A percentile compares a stretch with the other conserved stretches of the same genome.
Conservation (phyloP, 2,329 filamentous ascomycete species). For the Sporothrix humicola region DNA sequence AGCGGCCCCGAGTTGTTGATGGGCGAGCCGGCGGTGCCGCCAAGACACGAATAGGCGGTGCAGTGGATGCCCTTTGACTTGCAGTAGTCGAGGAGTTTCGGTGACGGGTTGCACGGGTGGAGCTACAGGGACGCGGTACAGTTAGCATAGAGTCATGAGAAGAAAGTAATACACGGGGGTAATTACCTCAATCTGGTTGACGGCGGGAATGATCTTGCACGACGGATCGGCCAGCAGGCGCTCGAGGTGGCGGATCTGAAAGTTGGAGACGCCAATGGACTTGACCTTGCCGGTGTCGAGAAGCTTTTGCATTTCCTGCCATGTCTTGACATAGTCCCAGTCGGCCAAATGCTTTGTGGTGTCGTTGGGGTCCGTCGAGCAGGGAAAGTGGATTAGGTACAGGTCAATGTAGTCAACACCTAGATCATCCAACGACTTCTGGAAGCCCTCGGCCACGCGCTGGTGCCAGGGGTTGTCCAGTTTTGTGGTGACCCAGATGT, state of each 20-base stretch:
- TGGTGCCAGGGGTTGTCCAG: conserved; percentile 36
- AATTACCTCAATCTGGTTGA: conserved; percentile 68
- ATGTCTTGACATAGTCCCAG: conserved; percentile 35
- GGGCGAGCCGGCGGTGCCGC: conserved; percentile 60
- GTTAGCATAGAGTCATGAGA: background rate
- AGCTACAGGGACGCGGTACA: background rate
- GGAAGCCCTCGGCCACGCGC: conserved; percentile 33
- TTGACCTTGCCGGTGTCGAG: conserved; percentile 34
- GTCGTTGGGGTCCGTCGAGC: conserved; percentile 27
- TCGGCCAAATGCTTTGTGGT: conserved; percentile 29
- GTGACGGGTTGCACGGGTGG: conserved; percentile 39
- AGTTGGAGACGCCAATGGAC: conserved; percentile 37
- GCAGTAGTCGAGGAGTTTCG: conserved; percentile 64
- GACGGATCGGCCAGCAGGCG: conserved; percentile 50
- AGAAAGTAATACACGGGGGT: background rate
- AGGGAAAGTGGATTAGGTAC: conserved; percentile 36
- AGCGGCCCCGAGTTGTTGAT: conserved; percentile 46
- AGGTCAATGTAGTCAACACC: conserved; percentile 35
- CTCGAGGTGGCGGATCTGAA: conserved; percentile 34
- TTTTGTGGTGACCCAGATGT: conserved; percentile 38
- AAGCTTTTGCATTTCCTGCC: conserved; percentile 36
- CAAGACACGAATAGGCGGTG: conserved; percentile 65
- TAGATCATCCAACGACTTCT: conserved; percentile 31
- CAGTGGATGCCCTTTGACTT: conserved; percentile 64
- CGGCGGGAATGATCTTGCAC: conserved; percentile 56